phyloP scores from a whole-genome alignment of 306 rosid species.

The Hippophae tibetana region DNA sequence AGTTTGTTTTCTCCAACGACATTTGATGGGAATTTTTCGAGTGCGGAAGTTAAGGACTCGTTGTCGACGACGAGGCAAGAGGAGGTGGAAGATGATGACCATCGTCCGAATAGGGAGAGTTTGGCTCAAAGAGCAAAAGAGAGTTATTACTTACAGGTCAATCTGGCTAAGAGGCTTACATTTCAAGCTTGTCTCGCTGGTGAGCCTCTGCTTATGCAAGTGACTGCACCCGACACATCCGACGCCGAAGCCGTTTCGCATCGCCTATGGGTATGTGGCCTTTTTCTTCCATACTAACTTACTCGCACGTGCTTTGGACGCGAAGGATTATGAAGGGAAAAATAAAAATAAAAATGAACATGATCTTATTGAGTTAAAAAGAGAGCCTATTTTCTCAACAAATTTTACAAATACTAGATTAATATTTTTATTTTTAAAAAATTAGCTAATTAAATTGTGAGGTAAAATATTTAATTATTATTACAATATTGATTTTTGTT shows the following conservation, averaged over 20 bases:
- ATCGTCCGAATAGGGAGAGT: constrained; percentile 12
- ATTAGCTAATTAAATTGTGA: too few species aligned
- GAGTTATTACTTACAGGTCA: constrained; percentile 53
- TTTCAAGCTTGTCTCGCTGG: constrained; percentile 51
- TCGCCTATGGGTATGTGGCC: constrained; percentile 72
- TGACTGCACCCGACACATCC: constrained; percentile 36
- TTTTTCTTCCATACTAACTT: background rate
- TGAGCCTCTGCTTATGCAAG: constrained; percentile 44
- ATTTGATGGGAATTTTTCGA: constrained; percentile 52
- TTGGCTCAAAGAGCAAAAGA: constrained; percentile 39
- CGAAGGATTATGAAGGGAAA: too few species aligned
- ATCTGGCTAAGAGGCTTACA: constrained; percentile 51
- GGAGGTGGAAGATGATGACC: constrained; percentile 19
- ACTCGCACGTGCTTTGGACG: too few species aligned
- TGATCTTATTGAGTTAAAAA: too few species aligned
- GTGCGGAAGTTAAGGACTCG: constrained; percentile 28
- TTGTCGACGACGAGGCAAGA: constrained; percentile 22
- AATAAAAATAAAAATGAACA: background rate
- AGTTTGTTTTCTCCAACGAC: constrained; percentile 84
- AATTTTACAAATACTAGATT: too few species aligned
- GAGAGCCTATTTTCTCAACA: too few species aligned
- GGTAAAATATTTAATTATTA: too few species aligned
- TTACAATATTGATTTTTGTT: too few species aligned
- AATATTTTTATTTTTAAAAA: too few species aligned
- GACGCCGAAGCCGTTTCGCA: constrained; percentile 74